phyloP scores from a whole-genome alignment of 805 yeast species.

The Metschnikowia colocasiae region DNA sequence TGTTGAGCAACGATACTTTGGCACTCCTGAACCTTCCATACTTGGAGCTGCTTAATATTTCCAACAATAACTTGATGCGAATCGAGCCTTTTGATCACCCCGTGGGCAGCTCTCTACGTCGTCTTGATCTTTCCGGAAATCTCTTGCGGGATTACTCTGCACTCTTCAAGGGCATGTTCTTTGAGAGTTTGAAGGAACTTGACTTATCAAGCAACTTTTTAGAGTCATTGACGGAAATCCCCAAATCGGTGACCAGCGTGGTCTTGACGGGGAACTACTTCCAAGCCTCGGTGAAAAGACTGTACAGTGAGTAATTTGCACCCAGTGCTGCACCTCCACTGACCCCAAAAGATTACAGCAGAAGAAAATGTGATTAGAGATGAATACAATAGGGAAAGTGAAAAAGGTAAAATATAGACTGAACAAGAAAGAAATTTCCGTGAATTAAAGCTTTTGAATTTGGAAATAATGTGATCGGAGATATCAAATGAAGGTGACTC shows the following conservation, averaged over 20 bases:
- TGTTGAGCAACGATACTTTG: conserved; percentile 17
- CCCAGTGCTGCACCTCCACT: not conserved
- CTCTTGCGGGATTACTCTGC: conserved; percentile 15
- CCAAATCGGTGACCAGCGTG: conserved; percentile 13
- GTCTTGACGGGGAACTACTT: conserved; percentile 23
- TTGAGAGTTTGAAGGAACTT: conserved; percentile 15
- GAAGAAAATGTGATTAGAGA: too few species aligned
- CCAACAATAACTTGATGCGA: conserved; percentile 24
- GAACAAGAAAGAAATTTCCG: too few species aligned
- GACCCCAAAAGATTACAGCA: too few species aligned
- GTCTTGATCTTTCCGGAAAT: conserved; percentile 26
- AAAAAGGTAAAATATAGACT: too few species aligned
- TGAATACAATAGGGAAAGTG: too few species aligned
- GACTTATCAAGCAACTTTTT: conserved; percentile 27
- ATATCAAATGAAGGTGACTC: not conserved
- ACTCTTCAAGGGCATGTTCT: conserved; percentile 9
- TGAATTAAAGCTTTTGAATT: too few species aligned
- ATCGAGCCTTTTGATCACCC: conserved; percentile 5
- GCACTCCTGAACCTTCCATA: conserved; percentile 13
- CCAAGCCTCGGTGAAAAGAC: conserved; percentile 1
- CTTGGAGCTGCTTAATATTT: conserved; percentile 19
- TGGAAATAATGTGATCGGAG: not conserved
- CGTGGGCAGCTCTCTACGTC: conserved; percentile 2
- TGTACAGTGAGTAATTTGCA: not conserved
- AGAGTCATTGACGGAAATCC: conserved; percentile 16